These are phyloP conservation scores for Agrocybe chaxingu DNA, from an alignment of 768 basidiomycete genomes.

Conservation along the genomic window DNA sequence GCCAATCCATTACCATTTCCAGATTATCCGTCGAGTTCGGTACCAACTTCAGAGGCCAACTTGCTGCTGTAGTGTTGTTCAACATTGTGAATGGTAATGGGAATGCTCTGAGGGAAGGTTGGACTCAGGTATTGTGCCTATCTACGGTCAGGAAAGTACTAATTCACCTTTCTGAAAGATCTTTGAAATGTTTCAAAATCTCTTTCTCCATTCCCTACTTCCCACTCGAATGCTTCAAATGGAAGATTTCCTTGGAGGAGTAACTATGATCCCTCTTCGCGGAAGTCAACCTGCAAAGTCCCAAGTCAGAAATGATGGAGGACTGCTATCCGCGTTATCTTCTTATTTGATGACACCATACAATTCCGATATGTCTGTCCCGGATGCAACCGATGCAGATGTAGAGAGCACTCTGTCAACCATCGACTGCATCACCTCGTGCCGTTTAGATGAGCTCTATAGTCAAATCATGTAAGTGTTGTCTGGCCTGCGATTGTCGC, in stretches of 20 bases:
- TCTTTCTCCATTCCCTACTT: constrained; percentile 91
- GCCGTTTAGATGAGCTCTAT: constrained; percentile 92
- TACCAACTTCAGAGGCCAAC: constrained; percentile 90
- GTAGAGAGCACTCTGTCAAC: constrained; percentile 93
- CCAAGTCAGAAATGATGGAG: constrained; percentile 75
- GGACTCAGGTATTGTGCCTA: constrained; percentile 65
- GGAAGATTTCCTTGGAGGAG: constrained; percentile 98
- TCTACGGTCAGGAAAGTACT: neutral
- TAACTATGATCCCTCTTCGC: constrained; percentile 87
- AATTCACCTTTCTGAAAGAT: constrained; percentile 47
- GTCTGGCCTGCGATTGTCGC: neutral
- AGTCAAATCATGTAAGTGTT: constrained; percentile 83
- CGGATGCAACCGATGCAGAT: constrained; percentile 87
- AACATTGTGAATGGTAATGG: constrained; percentile 97
- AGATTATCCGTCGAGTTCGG: constrained; percentile 92
- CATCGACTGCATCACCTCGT: constrained; percentile 92
- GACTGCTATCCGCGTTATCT: constrained; percentile 88
- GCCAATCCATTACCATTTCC: constrained; percentile 86
- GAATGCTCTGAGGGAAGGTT: constrained; percentile 89
- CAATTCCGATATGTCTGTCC: constrained; percentile 70
- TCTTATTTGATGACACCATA: constrained; percentile 98
- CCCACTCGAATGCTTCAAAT: constrained; percentile 91
- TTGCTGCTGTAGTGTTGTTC: constrained; percentile 96
- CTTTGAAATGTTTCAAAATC: constrained; percentile 97
- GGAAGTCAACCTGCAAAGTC: constrained; percentile 64